Percentiles rank a stretch among this genome's conserved stretches.
Evolutionary conservation across 73 alveolate genomes (phyloP).

Genomic region (Symbiodinium natans): DNA sequence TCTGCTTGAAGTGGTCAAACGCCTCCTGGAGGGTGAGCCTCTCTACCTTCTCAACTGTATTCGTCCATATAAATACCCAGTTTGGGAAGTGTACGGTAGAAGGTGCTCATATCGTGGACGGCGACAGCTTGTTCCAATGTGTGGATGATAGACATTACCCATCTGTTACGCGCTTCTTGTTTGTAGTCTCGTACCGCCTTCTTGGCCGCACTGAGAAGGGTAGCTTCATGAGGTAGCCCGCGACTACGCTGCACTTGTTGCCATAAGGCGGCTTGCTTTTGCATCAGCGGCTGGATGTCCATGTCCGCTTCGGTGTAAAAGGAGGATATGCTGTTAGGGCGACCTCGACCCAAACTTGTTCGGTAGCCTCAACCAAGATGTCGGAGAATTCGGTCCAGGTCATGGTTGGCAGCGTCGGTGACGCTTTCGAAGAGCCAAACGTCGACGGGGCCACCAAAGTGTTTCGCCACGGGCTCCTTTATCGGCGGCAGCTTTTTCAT

Average conservation of each 20-base stretch:
- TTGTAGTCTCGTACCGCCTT: neutral
- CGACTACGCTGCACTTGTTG: neutral
- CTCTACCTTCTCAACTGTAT: neutral
- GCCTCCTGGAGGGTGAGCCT: neutral
- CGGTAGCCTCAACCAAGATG: neutral
- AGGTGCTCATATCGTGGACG: neutral
- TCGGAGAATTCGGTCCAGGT: constrained; percentile 14
- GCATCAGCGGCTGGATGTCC: neutral
- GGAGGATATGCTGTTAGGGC: neutral
- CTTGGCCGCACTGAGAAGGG: neutral
- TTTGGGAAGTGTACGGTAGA: constrained; percentile 2
- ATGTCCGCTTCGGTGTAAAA: neutral
- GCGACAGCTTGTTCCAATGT: constrained; percentile 7
- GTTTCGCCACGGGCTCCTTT: constrained; percentile 2
- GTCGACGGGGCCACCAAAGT: neutral
- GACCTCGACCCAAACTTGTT: neutral
- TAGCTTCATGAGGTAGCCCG: neutral
- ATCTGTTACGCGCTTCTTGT: neutral
- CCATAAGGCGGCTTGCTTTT: neutral
- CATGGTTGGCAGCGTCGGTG: neutral
- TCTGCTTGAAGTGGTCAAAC: neutral
- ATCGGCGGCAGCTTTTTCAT: neutral
- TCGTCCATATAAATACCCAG: neutral
- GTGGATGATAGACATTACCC: neutral
- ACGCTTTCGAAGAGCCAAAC: neutral